Base-by-base conservation (phyloP, 495 filamentous ascomycete genomes). In the Umbilicaria muhlenbergii region DNA sequence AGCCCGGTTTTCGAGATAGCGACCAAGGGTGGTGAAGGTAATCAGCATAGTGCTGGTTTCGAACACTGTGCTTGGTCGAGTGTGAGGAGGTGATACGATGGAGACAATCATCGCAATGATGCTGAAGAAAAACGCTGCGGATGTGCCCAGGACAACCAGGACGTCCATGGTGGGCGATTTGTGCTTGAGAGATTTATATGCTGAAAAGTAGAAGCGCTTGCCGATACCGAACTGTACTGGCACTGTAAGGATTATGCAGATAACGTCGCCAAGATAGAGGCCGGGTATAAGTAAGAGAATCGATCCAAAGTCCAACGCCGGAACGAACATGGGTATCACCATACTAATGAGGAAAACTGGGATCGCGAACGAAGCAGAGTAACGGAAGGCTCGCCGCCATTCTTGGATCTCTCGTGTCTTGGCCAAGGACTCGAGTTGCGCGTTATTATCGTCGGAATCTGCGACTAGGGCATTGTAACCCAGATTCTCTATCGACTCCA, bases 31-130 rank as follows among this genome's bases (percentile, higher is more conserved):
- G 59, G 94, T 85, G 60, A 96, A 96, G 0, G 86, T 94, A 56
- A 99, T 94, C 17, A 99, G 74, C 92, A 96, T 99, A 17, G 86
- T 95, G 58, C 87, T 94, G 0, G 91, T 99, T 51, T 99, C 91
- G 49, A 96, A 99, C 3, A 96, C 81, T 5, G 84, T 94, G 43
- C 74, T 77, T 2, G 91, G 91, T 16, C 79, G 71, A 7, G 66
- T 70, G 52, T 95, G 87, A 4, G 83, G 78, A 7, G 69, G 61
- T 31, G 70, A 64, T 3, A 81, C 38, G 17, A 96, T 53, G 6
- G 86, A 86, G 31, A 95, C 78, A 11, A 77, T 12, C 87, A 99
- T 96, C 11, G 86, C 81, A 35, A 82, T 77, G 49, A 85, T 62
- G 57, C 89, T 95, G 64, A 95, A 99, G 60, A 96, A 94, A 68